These are phyloP conservation scores for Epichloe elymi DNA, from an alignment of 2,329 filamentous ascomycete species.

Conservation along the genomic window DNA sequence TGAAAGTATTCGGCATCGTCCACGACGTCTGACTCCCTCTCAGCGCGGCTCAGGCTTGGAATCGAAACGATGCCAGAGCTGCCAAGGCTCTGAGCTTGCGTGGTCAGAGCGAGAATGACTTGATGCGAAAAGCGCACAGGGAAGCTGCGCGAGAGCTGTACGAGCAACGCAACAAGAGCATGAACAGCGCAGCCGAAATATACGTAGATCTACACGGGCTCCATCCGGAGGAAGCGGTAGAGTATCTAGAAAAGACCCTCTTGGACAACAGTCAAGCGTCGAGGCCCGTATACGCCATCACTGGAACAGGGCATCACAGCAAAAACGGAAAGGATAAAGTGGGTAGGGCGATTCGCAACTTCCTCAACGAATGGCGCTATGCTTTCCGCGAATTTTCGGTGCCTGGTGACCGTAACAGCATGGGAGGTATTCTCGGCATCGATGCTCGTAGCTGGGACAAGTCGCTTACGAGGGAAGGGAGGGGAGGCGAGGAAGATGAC, in stretches of 20 bases:
- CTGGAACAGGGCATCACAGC: conserved; percentile 90
- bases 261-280: conserved; percentile 64
- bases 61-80: conserved; percentile 89
- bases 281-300: conserved; percentile 84
- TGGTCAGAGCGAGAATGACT: conserved; percentile 90
- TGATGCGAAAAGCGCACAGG: conserved; percentile 96
- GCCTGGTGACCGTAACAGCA: conserved; percentile 73
- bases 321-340: conserved; percentile 99
- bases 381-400: conserved; percentile 94
- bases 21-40: conserved; percentile 4
- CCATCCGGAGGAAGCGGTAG: conserved; percentile 93
- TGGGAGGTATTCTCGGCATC: conserved; percentile 63
- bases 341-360: conserved; percentile 80
- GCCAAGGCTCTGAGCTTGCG: conserved; percentile 90
- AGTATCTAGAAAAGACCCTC: conserved; percentile 81
- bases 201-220: conserved; percentile 96
- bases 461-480: conserved; percentile 36
- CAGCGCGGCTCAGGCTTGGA: conserved; percentile 95
- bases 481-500: conserved; percentile 21
- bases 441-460: conserved; percentile 57
- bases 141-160: conserved; percentile 88
- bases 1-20: neutral
- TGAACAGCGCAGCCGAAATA: conserved; percentile 48
- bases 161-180: conserved; percentile 75
- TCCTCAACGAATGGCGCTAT: conserved; percentile 91